Percentiles rank a stretch among this genome's conserved stretches.
These are phyloP conservation scores for Parvularia atlantis DNA, from an alignment of 78 protist genomes.

Conservation along the genomic window DNA sequence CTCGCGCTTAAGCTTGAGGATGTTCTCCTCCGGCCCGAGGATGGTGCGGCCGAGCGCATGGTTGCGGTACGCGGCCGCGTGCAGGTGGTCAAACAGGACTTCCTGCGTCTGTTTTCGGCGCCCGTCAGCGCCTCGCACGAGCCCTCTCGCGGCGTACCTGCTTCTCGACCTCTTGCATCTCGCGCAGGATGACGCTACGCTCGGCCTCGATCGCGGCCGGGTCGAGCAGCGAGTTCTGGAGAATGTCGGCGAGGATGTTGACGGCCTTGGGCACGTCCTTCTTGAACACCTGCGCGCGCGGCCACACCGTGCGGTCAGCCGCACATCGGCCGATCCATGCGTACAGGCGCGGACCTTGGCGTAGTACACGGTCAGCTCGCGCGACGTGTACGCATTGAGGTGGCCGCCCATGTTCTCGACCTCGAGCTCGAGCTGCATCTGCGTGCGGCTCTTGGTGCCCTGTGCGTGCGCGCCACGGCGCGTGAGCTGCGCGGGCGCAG, in stretches of 20 bases:
- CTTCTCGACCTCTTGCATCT: conserved; percentile 49
- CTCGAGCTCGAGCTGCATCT: conserved; percentile 58
- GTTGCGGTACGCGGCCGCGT: conserved; percentile 71
- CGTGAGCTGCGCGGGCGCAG: neutral
- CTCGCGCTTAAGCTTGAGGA: conserved; percentile 52
- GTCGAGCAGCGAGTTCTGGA: conserved; percentile 24
- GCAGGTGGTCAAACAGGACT: conserved; percentile 82
- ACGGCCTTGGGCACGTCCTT: conserved; percentile 63
- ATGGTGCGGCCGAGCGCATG: conserved; percentile 81
- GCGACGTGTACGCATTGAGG: conserved; percentile 91
- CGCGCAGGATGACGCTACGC: conserved; percentile 73
- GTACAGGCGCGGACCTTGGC: neutral
- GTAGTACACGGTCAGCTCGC: conserved; percentile 68
- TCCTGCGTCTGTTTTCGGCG: conserved; percentile 36
- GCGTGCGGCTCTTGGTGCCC: conserved; percentile 70
- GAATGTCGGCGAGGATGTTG: conserved; percentile 80
- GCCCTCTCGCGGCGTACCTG: neutral
- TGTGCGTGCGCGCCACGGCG: neutral
- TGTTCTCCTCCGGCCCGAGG: conserved; percentile 81
- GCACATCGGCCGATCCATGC: neutral
- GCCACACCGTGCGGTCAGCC: neutral
- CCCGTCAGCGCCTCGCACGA: neutral
- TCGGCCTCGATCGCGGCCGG: conserved; percentile 58
- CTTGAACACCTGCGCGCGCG: conserved; percentile 59
- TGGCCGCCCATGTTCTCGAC: conserved; percentile 91